A percentile compares a stretch with the other conserved stretches of the same genome.
These are phyloP conservation scores for Kwoniella sp. DNA, from an alignment of 768 basidiomycete genomes.

Conservation along the genomic window DNA sequence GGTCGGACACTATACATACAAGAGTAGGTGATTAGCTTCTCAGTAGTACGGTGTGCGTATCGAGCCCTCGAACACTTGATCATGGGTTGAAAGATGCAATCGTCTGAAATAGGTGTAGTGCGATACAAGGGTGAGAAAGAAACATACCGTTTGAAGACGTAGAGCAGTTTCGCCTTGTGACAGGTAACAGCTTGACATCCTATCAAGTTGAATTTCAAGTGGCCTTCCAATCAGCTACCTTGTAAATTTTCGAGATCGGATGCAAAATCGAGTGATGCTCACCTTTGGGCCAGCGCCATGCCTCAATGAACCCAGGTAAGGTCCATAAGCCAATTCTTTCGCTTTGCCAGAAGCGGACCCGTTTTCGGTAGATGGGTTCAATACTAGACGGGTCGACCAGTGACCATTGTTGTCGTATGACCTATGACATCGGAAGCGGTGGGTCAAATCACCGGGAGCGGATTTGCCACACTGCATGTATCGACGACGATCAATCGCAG, in stretches of 20 bases:
- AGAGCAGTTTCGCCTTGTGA: constrained; percentile 15
- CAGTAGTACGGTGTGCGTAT: too few relatives aligned
- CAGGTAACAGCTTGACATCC: constrained; percentile 23
- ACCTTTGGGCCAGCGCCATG: constrained; percentile 33
- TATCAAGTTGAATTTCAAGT: too few relatives aligned
- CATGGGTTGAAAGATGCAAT: too few relatives aligned
- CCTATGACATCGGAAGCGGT: constrained; percentile 20
- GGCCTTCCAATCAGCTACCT: too few relatives aligned
- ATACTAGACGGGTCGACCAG: constrained; percentile 28
- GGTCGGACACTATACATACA: constrained; percentile 21
- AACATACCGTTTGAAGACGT: not conserved
- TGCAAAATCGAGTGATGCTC: not conserved
- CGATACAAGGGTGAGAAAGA: not conserved
- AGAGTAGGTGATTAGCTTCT: too few relatives aligned
- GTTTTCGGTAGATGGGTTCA: constrained; percentile 3
- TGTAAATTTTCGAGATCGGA: too few relatives aligned
- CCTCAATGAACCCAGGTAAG: constrained; percentile 18
- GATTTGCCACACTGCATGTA: constrained; percentile 32
- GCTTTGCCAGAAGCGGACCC: not conserved
- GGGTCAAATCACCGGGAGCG: not conserved
- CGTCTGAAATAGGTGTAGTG: too few relatives aligned
- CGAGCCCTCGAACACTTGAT: too few relatives aligned
- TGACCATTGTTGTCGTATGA: constrained; percentile 24
- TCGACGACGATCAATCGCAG: too few relatives aligned
- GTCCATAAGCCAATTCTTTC: constrained; percentile 34